Conservation (phyloP, 768 basidiomycete genomes). For the Hygrophoropsis aurantiaca region DNA sequence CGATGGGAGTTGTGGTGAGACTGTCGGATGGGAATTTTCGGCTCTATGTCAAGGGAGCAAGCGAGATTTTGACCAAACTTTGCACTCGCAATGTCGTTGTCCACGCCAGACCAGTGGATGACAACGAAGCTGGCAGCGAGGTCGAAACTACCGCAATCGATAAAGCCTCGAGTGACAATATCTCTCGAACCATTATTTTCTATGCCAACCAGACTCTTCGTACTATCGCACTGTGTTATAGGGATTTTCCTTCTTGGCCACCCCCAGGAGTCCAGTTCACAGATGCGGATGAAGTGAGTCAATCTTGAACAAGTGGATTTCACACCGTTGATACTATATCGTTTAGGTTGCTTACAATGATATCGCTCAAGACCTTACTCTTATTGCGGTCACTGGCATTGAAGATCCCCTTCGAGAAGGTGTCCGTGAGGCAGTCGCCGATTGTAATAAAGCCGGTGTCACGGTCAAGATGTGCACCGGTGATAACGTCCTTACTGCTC, state of each 20-base stretch:
- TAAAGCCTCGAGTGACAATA: conserved; percentile 72
- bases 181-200: conserved; percentile 91
- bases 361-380: conserved; percentile 70
- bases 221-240: conserved; percentile 92
- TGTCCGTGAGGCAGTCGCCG: conserved; percentile 84
- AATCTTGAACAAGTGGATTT: too few relatives aligned
- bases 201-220: conserved; percentile 96
- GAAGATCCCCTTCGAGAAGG: conserved; percentile 94
- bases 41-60: conserved; percentile 89
- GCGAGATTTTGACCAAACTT: conserved; percentile 84
- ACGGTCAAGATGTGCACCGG: conserved; percentile 98
- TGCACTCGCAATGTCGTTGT: conserved; percentile 78
- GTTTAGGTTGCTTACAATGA: conserved; percentile 65
- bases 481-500: conserved; percentile 91
- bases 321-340: conserved; percentile 11
- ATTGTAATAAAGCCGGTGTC: conserved; percentile 88
- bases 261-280: conserved; percentile 46
- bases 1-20: conserved; percentile 88
- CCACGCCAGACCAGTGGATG: conserved; percentile 17
- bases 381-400: conserved; percentile 91
- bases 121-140: conserved; percentile 18
- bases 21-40: conserved; percentile 53
- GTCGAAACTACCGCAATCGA: conserved; percentile 60
- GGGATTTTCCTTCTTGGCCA: conserved; percentile 86
- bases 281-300: conserved; percentile 55